Conservation (phyloP, 2,329 filamentous ascomycete species). For the Fusarium luffae region DNA sequence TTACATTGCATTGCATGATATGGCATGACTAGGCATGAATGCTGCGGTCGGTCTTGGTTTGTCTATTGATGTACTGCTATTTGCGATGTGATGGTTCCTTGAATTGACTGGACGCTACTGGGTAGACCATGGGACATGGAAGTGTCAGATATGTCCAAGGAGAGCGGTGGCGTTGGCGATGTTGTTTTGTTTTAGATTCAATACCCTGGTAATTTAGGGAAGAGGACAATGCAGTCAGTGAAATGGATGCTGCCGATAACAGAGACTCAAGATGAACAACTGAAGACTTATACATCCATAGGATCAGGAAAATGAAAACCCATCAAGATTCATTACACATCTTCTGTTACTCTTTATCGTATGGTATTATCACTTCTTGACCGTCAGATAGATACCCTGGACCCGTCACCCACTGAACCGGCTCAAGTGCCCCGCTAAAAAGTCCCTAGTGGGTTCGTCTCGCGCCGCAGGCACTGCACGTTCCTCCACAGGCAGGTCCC, state of each 20-base stretch:
- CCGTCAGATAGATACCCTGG: slow-evolving; percentile 27
- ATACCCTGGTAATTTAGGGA: slow-evolving; percentile 3
- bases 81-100: slow-evolving; percentile 12
- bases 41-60: neutral
- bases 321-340: neutral
- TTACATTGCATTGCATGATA: slow-evolving; percentile 4
- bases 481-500: slow-evolving; percentile 13
- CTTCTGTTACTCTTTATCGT: neutral
- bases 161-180: slow-evolving; percentile 28
- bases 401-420: slow-evolving; percentile 15
- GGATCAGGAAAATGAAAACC: neutral
- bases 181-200: slow-evolving; percentile 37
- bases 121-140: neutral
- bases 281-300: neutral
- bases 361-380: neutral
- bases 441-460: slow-evolving; percentile 21
- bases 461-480: slow-evolving; percentile 8
- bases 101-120: neutral
- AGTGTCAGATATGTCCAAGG: slow-evolving; percentile 27
- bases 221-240: neutral
- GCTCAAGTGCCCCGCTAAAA: slow-evolving; percentile 24
- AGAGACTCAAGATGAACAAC: neutral
- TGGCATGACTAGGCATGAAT: neutral
- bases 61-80: slow-evolving; percentile 1
- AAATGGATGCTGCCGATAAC: neutral